Evolutionary conservation across 1,284 basidiomycete genomes (phyloP).

Genomic region (Rhodofomes roseus): DNA sequence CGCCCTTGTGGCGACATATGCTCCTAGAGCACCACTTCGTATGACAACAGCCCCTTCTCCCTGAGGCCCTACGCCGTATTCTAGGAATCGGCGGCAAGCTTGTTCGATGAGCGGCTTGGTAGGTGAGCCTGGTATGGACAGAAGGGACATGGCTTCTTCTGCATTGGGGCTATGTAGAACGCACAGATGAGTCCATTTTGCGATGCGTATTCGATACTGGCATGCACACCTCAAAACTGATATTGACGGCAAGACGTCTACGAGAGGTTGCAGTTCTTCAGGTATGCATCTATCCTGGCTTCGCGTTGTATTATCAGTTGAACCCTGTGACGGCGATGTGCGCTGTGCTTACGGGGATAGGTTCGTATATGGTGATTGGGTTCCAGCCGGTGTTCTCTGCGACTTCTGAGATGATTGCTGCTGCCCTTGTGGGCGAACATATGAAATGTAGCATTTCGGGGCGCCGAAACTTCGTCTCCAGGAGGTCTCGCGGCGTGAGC

Average conservation of each 20-base stretch:
- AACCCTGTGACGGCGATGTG: neutral
- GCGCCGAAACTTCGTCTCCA: slow-evolving; percentile 45
- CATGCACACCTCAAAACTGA: slow-evolving; percentile 59
- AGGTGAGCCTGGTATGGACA: slow-evolving; percentile 50
- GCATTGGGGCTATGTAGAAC: slow-evolving; percentile 64
- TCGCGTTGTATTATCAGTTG: slow-evolving; percentile 1
- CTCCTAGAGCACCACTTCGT: slow-evolving; percentile 74
- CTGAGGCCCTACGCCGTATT: slow-evolving; percentile 48
- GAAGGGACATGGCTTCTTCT: slow-evolving; percentile 65
- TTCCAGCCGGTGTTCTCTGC: slow-evolving; percentile 51
- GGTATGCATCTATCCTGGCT: slow-evolving; percentile 74
- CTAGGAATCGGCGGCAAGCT: slow-evolving; percentile 56
- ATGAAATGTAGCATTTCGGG: slow-evolving; percentile 80
- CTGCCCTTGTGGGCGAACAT: slow-evolving; percentile 75
- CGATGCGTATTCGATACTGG: neutral
- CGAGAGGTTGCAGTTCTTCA: slow-evolving; percentile 69
- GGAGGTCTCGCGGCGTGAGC: slow-evolving; percentile 68
- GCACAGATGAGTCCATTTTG: neutral
- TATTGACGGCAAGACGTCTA: slow-evolving; percentile 56
- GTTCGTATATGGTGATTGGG: slow-evolving; percentile 77
- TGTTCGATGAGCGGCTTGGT: slow-evolving; percentile 52
- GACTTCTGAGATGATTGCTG: slow-evolving; percentile 64
- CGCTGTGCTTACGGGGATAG: slow-evolving; percentile 66
- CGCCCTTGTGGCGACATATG: slow-evolving; percentile 53
- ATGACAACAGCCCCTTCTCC: slow-evolving; percentile 64